Conservation (phyloP, 306 rosid species). For the Dalbergia cochinchinensis region DNA sequence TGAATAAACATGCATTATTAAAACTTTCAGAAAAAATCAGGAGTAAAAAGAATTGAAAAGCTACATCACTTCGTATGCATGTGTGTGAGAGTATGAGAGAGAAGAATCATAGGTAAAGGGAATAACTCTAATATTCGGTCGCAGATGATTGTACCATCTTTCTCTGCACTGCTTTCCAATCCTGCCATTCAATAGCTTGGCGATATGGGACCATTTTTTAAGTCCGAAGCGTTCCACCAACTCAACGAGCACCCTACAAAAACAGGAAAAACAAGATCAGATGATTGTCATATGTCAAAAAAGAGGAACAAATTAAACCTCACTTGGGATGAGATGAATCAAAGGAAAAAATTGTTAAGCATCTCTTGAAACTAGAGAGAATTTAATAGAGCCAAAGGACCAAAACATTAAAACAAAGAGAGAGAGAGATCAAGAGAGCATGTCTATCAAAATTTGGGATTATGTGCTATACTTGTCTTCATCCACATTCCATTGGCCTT, state of each 20-base stretch:
- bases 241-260: slow-evolving; percentile 57
- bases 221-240: slow-evolving; percentile 60
- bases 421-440: neutral
- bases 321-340: neutral
- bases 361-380: neutral
- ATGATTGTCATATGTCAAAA: neutral
- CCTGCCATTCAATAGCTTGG: slow-evolving; percentile 62
- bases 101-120: neutral
- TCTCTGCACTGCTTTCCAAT: slow-evolving; percentile 89
- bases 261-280: neutral
- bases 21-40: neutral
- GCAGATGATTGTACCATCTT: slow-evolving; percentile 89
- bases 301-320: neutral
- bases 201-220: slow-evolving; percentile 74
- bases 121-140: slow-evolving; percentile 74
- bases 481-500: slow-evolving; percentile 73
- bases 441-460: neutral
- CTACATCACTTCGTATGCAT: neutral
- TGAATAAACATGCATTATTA: neutral
- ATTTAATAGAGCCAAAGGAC: neutral
- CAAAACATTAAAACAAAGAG: no score
- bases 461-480: slow-evolving; percentile 64
- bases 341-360: neutral
- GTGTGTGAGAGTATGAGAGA: neutral
- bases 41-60: neutral